Percentiles rank a stretch among this genome's conserved stretches.
Evolutionary conservation across 1,284 basidiomycete species (phyloP).

Genomic region (Leccinum angustisporum): DNA sequence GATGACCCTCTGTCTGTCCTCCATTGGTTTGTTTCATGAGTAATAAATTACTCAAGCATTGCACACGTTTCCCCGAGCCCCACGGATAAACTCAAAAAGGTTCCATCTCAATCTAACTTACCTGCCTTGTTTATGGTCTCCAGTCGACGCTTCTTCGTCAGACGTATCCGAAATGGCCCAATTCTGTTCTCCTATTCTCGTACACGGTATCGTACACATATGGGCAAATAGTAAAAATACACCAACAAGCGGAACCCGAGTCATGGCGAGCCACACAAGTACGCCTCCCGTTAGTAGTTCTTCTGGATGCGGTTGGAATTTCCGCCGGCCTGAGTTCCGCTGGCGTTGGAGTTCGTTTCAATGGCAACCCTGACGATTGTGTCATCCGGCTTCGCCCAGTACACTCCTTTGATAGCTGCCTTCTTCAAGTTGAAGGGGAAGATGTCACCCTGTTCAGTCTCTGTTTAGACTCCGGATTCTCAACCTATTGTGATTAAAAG

Average conservation of each 20-base stretch:
- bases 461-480: not conserved
- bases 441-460: constrained; percentile 14
- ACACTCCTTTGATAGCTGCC: constrained; percentile 15
- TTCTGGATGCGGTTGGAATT: not conserved
- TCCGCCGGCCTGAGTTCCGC: not conserved
- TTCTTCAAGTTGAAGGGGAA: not conserved
- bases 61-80: not conserved
- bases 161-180: constrained; percentile 1
- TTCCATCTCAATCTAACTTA: too few species aligned
- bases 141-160: not conserved
- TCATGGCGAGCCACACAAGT: too few species aligned
- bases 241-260: not conserved
- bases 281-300: not conserved
- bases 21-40: not conserved
- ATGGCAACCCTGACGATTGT: not conserved
- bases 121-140: not conserved
- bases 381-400: not conserved
- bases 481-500: not conserved
- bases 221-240: constrained; percentile 9
- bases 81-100: not conserved
- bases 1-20: not conserved
- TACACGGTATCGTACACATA: constrained; percentile 5
- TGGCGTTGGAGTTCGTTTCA: not conserved
- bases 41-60: not conserved
- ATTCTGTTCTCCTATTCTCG: not conserved